Evolutionary conservation across 345 rosid species (phyloP), one percentile per base, ranked within the genome.

Genomic region (Jatropha curcas): DNA sequence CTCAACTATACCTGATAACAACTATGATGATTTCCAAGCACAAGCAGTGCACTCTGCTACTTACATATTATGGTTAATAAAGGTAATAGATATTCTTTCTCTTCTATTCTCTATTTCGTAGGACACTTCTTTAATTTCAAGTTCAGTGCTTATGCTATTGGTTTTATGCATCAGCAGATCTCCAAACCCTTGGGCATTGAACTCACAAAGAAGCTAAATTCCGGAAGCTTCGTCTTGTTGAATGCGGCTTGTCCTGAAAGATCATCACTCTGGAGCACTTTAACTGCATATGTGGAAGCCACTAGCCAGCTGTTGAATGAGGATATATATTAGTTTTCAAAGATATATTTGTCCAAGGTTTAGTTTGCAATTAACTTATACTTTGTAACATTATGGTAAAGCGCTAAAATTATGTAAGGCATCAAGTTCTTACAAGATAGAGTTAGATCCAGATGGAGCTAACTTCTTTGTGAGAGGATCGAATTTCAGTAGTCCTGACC

Each of bases 1-100:
- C 73, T 83, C 84, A 64, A 77, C 72, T 27, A 74, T 85, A 75
- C 86, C 82, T 0, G 92, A 90, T 70, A 73, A 71, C 63, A 77
- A 82, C 28, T 94, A 83, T 55, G 96, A 88, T 75, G 92, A 86
- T 83, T 88, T 80, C 48, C 79, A 84, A 78, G 88, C 90, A 56
- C 96, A 95, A 80, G 88, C 92, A 65, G 37, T 80, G 45, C 77
- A 82, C 81, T 87, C 92, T 55, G 73, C 84, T 20, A 64, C 75
- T 64, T 94, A 94, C 85, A 75, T 87, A 35, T 63, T 88, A 63
- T 89, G 98, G 95, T 82, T 90, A 75, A 80, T 82, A 61, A 90
- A 86, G 95, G 98, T 94, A 82, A 41, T 10, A 10, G n/a, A n/a
- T n/a, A 6, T 43, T 7, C 35, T 70, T 48, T 62, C 55, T 67